phyloP scores from a whole-genome alignment of 225 moss, liverwort and hornwort genomes.

The Physcomitrellopsis africana region DNA sequence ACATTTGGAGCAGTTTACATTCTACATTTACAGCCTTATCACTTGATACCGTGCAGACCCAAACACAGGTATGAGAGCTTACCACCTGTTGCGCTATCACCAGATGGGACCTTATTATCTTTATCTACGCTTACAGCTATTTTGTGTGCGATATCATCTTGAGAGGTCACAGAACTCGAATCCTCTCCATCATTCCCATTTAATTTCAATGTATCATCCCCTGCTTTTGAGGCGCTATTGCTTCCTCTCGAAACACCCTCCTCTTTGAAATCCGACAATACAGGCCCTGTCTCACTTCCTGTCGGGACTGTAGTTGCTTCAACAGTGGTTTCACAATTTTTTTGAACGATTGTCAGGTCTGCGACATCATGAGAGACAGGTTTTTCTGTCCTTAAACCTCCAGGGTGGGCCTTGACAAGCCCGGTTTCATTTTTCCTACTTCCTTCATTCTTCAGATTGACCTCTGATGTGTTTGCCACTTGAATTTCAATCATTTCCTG shows the following conservation, averaged over 20 bases:
- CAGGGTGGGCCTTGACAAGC: not conserved
- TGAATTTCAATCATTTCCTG: constrained; percentile 8
- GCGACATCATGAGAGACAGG: constrained; percentile 6
- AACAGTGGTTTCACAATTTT: constrained; percentile 24
- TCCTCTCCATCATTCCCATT: too few relatives aligned
- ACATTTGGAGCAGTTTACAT: too few relatives aligned
- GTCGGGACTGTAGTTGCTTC: constrained; percentile 23
- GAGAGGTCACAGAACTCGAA: too few relatives aligned
- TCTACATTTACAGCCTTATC: too few relatives aligned
- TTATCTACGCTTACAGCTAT: too few relatives aligned
- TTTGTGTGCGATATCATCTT: too few relatives aligned
- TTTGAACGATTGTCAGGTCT: constrained; percentile 26
- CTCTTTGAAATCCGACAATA: constrained; percentile 24
- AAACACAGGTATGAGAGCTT: too few relatives aligned
- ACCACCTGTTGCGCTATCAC: too few relatives aligned
- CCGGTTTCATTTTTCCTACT: constrained; percentile 15
- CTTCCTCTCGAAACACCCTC: constrained; percentile 48
- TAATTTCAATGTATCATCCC: not conserved
- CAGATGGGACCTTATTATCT: too few relatives aligned
- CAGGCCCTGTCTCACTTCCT: constrained; percentile 19
- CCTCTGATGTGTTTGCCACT: constrained; percentile 12
- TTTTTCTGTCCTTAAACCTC: constrained; percentile 15
- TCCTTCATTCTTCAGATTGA: constrained; percentile 11
- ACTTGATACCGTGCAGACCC: too few relatives aligned
- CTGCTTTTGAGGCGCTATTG: constrained; percentile 23